A percentile compares a stretch with the other conserved stretches of the same genome.
Evolutionary conservation across 352 stramenopile species (phyloP).

Genomic region (Phytophthora sansomeana): DNA sequence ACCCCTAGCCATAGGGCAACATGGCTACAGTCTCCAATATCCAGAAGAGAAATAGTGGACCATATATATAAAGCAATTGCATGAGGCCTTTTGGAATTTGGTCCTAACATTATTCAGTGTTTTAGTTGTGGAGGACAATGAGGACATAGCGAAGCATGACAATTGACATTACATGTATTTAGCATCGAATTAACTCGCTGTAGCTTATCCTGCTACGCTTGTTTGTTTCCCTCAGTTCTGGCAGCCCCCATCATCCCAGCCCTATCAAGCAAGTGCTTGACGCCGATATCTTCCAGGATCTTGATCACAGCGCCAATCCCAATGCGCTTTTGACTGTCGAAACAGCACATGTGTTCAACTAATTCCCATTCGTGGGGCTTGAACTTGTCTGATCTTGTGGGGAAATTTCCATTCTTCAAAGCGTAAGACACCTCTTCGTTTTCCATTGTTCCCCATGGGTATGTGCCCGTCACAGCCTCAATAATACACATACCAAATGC

Average conservation of each 20-base stretch:
- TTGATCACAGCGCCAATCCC: not conserved
- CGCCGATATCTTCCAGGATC: not conserved
- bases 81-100: too few species aligned
- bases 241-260: not conserved
- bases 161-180: too few species aligned
- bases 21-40: constrained; percentile 19
- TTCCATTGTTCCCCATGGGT: not conserved
- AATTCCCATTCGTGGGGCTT: not conserved
- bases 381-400: not conserved
- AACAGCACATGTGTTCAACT: not conserved
- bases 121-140: too few species aligned
- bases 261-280: constrained; percentile 1
- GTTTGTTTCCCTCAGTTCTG: not conserved
- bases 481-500: constrained; percentile 11
- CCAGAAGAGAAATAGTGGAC: too few species aligned
- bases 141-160: too few species aligned
- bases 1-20: constrained; percentile 4
- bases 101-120: too few species aligned
- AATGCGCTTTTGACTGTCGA: not conserved
- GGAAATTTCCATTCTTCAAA: not conserved
- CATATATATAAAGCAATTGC: too few species aligned
- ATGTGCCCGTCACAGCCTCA: not conserved
- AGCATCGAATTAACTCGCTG: too few species aligned
- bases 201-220: too few species aligned
- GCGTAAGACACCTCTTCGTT: not conserved